phyloP scores from a whole-genome alignment of 176 grass and related monocot genomes.

The Rhynchospora pubera region DNA sequence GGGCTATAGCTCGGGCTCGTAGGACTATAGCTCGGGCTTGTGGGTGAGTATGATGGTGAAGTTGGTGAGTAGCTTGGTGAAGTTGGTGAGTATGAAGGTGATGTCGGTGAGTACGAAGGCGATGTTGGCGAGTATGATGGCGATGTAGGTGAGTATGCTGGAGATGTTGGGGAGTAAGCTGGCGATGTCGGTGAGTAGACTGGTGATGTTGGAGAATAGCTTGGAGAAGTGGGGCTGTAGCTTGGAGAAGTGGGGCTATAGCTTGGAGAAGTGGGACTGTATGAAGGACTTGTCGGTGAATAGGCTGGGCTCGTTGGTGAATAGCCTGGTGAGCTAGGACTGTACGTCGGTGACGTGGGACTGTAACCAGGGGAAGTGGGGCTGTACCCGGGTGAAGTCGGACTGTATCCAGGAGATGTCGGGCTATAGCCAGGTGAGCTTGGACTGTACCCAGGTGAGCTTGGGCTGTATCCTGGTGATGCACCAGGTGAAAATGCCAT shows the following conservation, averaged over 20 bases:
- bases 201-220: conserved; percentile 51
- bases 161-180: background rate
- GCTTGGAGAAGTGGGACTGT: conserved; percentile 66
- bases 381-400: conserved; percentile 59
- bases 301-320: conserved; percentile 78
- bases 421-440: conserved; percentile 75
- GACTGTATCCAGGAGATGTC: conserved; percentile 54
- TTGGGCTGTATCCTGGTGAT: conserved; percentile 82
- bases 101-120: conserved; percentile 16
- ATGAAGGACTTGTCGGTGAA: conserved; percentile 76
- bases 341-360: conserved; percentile 44
- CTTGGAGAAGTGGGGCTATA: conserved; percentile 86
- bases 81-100: conserved; percentile 10
- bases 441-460: conserved; percentile 60
- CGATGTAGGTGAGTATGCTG: background rate
- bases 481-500: conserved; percentile 82
- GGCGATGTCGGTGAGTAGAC: conserved; percentile 40
- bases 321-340: conserved; percentile 73
- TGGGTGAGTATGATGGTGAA: conserved; percentile 17
- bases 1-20: conserved; percentile 47
- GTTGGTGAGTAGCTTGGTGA: conserved; percentile 19
- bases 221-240: conserved; percentile 36
- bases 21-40: conserved; percentile 29
- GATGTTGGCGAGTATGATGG: conserved; percentile 10
- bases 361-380: conserved; percentile 60